Conservation (phyloP, 140 eudicot genomes). For the Eryngium alpinum region DNA sequence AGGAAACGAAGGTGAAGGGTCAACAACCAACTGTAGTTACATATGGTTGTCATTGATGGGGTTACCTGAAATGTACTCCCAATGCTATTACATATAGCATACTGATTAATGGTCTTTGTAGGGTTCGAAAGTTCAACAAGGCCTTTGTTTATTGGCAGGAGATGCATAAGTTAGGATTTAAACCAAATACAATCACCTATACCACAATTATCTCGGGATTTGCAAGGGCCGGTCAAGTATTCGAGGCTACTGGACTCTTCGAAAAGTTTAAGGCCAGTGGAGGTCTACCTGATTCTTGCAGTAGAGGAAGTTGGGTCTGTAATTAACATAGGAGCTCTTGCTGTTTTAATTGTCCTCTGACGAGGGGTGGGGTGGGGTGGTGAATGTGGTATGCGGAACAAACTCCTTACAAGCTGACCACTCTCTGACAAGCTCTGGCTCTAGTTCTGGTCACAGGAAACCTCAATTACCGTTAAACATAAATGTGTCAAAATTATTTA, state of each 20-base stretch:
- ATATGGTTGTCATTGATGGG: constrained; percentile 89
- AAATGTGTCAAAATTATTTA: too few relatives aligned
- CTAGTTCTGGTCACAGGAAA: too few relatives aligned
- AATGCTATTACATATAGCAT: constrained; percentile 62
- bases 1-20: constrained; percentile 86
- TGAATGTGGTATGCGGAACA: too few relatives aligned
- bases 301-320: too few relatives aligned
- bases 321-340: too few relatives aligned
- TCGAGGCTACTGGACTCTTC: constrained; percentile 63
- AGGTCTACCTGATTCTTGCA: constrained; percentile 74
- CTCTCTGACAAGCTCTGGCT: too few relatives aligned
- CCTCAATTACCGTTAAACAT: too few relatives aligned
- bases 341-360: too few relatives aligned
- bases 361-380: too few relatives aligned
- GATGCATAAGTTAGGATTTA: constrained; percentile 79
- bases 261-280: constrained; percentile 72
- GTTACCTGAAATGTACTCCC: constrained; percentile 70
- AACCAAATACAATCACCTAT: constrained; percentile 75
- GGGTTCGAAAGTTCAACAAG: constrained; percentile 73
- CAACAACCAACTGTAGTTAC: constrained; percentile 71
- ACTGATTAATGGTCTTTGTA: constrained; percentile 80
- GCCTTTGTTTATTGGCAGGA: constrained; percentile 97
- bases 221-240: constrained; percentile 74
- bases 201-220: constrained; percentile 91
- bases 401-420: too few relatives aligned